Evolutionary conservation across 2,329 filamentous ascomycete genomes (phyloP), one percentile per base, ranked within the genome.

Genomic region (Cladophialophora psammophila): DNA sequence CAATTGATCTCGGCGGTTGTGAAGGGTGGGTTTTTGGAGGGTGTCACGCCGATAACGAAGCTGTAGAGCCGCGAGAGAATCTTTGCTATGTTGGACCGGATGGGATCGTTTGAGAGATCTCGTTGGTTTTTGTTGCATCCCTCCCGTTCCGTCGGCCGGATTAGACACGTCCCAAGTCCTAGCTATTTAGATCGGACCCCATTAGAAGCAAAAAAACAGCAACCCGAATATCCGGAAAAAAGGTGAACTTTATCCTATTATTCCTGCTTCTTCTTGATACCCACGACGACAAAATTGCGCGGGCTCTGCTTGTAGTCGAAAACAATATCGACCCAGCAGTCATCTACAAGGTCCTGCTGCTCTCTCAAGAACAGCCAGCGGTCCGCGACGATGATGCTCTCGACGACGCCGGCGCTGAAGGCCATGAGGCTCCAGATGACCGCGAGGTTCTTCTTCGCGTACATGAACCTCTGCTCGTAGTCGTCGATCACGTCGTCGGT

Each of bases 361-460:
- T 99, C 94, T 65, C 83, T 86, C 72, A 99, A 81, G 80, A 90
- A 99, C 69, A 91, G 81, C 91, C 93, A 99, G 54, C 95, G 86
- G 82, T 99, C 95, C 54, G 90, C 88, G 60, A 96, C 93, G 74
- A 99, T 94, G 66, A 96, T 82, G 36, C 93, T 92, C 82, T 99
- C 95, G 2, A 96, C 89, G 3, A 97, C 90, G 20, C 88, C 88
- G 2, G 94, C 94, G 77, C 93, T 96, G 74, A 97, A 97, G 0
- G 95, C 94, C 94, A 99, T 99, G 74, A 99, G 78, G 72, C 88
- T 93, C 95, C 95, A 99, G 66, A 96, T 87, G 7, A 96, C 86
- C 75, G 91, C 93, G 45, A 99, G 81, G 75, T 97, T 91, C 73
- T 93, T 91, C 80, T 91, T 92, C 63, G 90, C 84, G 45, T 84